Conservation (phyloP, 2,329 filamentous ascomycete species). For the Sphaerostilbella broomeana region DNA sequence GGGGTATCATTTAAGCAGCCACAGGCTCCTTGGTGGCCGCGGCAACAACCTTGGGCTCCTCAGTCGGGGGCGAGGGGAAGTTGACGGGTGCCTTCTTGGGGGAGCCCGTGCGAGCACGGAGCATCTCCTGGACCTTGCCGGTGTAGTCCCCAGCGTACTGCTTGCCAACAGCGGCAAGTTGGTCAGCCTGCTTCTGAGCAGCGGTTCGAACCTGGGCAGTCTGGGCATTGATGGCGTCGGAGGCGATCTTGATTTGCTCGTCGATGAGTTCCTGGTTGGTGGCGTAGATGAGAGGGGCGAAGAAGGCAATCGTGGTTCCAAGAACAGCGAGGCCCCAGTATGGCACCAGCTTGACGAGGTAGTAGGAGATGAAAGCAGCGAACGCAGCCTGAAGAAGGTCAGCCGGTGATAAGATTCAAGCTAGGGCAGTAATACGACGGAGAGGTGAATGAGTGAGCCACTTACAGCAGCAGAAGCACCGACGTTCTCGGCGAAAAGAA, state of each 20-base stretch:
- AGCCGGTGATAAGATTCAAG: background rate
- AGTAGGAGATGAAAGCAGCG: conserved; percentile 58
- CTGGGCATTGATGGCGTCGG: conserved; percentile 54
- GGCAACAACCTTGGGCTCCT: conserved; percentile 27
- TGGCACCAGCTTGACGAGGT: conserved; percentile 61
- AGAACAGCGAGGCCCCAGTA: conserved; percentile 63
- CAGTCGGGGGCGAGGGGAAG: conserved; percentile 32
- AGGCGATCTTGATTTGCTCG: conserved; percentile 50
- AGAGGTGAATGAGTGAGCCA: conserved; percentile 12
- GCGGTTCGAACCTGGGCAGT: conserved; percentile 55
- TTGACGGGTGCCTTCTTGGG: conserved; percentile 33
- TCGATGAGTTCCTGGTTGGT: conserved; percentile 66
- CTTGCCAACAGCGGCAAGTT: conserved; percentile 58
- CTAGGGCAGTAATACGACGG: background rate
- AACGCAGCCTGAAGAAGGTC: conserved; percentile 44
- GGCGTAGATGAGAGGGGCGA: conserved; percentile 57
- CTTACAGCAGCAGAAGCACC: conserved; percentile 53
- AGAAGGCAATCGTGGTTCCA: conserved; percentile 52
- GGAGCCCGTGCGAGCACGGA: conserved; percentile 43
- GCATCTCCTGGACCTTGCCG: conserved; percentile 58
- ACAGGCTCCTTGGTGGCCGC: conserved; percentile 25
- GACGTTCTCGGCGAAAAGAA: conserved; percentile 63
- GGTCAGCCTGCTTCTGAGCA: conserved; percentile 57
- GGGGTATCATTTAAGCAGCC: conserved; percentile 23
- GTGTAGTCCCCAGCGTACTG: conserved; percentile 63